Evolutionary conservation across 371 early-diverging fungal species (phyloP).

Genomic region (Coemansia sp.): DNA sequence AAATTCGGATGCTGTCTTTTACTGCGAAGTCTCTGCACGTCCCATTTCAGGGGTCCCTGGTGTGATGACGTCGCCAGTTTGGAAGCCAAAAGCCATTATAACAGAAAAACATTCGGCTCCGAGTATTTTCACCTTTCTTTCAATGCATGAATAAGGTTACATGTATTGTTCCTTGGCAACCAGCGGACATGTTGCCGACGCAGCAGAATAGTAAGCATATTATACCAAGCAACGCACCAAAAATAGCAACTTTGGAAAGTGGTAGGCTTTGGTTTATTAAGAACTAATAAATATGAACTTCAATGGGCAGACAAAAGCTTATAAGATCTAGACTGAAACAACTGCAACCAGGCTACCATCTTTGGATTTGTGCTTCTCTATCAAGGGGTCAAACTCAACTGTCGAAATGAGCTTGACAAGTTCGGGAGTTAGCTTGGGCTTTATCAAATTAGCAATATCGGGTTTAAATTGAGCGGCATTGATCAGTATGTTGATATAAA

Average conservation of each 20-base stretch:
- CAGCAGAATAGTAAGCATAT: too few species aligned
- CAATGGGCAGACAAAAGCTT: background rate
- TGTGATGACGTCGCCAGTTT: background rate
- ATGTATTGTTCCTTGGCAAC: too few species aligned
- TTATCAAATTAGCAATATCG: background rate
- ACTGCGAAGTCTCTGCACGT: background rate
- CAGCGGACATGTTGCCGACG: too few species aligned
- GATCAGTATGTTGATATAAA: conserved; percentile 9
- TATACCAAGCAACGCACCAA: too few species aligned
- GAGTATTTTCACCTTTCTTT: background rate
- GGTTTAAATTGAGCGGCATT: background rate
- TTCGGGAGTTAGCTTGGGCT: conserved; percentile 20
- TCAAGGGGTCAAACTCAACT: conserved; percentile 13
- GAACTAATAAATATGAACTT: background rate
- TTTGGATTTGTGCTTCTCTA: background rate
- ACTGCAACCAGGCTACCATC: background rate
- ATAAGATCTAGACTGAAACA: background rate
- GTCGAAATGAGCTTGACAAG: conserved; percentile 14
- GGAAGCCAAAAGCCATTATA: background rate
- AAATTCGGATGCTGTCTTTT: background rate
- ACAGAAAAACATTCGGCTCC: background rate
- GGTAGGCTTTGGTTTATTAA: background rate
- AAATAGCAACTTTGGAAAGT: too few species aligned
- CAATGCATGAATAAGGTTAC: background rate
- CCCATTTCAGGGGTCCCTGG: background rate